Evolutionary conservation across 2,329 filamentous ascomycete species (phyloP).

Genomic region (Penicillium sp.): DNA sequence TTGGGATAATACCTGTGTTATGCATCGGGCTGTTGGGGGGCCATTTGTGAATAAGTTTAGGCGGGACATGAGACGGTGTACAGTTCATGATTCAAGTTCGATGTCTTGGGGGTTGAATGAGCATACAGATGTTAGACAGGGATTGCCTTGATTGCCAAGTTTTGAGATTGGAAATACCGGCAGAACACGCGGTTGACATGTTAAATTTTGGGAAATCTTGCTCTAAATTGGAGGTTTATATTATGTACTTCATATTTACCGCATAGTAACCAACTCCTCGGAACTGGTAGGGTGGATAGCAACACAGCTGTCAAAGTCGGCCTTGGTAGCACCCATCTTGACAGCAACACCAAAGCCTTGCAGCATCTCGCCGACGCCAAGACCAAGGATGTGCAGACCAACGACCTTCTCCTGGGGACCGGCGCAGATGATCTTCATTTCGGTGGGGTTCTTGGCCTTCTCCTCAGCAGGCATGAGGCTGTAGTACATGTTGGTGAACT

Average conservation of each 20-base stretch:
- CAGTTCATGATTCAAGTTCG: conserved; percentile 51
- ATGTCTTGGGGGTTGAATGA: conserved; percentile 47
- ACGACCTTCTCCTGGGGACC: conserved; percentile 53
- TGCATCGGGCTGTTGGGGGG: conserved; percentile 55
- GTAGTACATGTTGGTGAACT: conserved; percentile 53
- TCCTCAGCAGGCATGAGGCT: conserved; percentile 48
- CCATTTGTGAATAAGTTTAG: conserved; percentile 48
- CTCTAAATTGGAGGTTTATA: neutral
- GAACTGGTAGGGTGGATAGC: conserved; percentile 77
- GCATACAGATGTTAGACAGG: conserved; percentile 24
- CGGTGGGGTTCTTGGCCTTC: conserved; percentile 50
- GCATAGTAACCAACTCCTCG: conserved; percentile 66
- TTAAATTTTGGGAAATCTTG: neutral
- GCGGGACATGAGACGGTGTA: conserved; percentile 57
- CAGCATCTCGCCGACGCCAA: conserved; percentile 63
- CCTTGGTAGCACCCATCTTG: conserved; percentile 79
- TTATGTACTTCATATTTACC: conserved; percentile 19
- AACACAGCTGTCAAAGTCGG: conserved; percentile 72
- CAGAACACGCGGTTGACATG: neutral
- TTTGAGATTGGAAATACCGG: no score
- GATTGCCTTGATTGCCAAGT: conserved; percentile 17
- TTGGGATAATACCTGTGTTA: conserved; percentile 60
- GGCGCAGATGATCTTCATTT: conserved; percentile 53
- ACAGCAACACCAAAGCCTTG: conserved; percentile 74
- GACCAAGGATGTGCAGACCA: conserved; percentile 51